Evolutionary conservation across 148 eudicot genomes (phyloP).

Genomic region (Suaeda aralocaspica): DNA sequence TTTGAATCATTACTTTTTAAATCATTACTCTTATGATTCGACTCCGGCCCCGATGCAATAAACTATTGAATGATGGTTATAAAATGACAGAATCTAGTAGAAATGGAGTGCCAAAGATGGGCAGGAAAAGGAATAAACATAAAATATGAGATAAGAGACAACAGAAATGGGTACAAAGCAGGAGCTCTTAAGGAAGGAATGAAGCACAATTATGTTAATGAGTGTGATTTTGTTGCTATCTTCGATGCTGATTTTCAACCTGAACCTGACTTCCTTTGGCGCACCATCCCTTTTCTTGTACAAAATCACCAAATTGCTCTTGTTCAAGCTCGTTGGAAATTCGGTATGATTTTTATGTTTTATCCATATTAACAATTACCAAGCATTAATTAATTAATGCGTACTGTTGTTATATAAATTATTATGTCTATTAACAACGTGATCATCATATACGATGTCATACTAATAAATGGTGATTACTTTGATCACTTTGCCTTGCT

Average conservation of each 20-base stretch:
- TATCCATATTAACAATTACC: not conserved
- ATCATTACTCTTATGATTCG: too few species aligned
- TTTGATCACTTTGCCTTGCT: too few species aligned
- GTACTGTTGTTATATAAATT: too few species aligned
- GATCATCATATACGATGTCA: too few species aligned
- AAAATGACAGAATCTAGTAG: slow-evolving; percentile 76
- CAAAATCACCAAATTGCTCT: slow-evolving; percentile 63
- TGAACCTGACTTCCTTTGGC: slow-evolving; percentile 61
- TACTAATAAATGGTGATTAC: too few species aligned
- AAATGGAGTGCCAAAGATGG: slow-evolving; percentile 67
- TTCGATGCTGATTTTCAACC: slow-evolving; percentile 88
- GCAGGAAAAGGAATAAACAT: slow-evolving; percentile 70
- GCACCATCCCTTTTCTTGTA: slow-evolving; percentile 58
- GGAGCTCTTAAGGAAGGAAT: slow-evolving; percentile 76
- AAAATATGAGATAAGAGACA: slow-evolving; percentile 61
- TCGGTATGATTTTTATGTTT: slow-evolving; percentile 37
- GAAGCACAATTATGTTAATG: slow-evolving; percentile 53
- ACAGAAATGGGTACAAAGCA: slow-evolving; percentile 71
- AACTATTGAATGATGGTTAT: too few species aligned
- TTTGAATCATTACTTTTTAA: too few species aligned
- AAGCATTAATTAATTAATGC: not conserved
- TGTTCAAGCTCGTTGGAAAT: slow-evolving; percentile 83
- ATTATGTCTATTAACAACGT: too few species aligned
- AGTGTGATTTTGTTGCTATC: slow-evolving; percentile 63
- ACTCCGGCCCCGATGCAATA: too few species aligned